phyloP scores from a whole-genome alignment of 1,284 basidiomycete genomes.

The Tilletia horrida region DNA sequence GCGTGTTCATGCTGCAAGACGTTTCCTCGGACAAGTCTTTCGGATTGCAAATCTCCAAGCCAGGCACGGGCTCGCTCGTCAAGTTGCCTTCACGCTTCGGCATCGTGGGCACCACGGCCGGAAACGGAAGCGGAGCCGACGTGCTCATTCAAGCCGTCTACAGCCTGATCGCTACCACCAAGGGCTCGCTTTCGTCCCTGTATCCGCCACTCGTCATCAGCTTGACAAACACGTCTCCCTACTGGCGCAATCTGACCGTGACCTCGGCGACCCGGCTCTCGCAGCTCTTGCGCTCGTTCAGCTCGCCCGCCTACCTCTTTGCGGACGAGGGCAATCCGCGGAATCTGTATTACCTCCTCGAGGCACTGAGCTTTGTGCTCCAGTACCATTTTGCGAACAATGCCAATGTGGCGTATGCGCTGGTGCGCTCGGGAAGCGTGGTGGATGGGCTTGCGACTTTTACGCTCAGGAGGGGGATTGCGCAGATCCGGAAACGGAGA shows the following conservation, averaged over 20 bases:
- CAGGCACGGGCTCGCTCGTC: conserved; percentile 40
- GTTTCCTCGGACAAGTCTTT: conserved; percentile 79
- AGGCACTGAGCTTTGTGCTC: conserved; percentile 82
- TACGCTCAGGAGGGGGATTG: conserved; percentile 73
- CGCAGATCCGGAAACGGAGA: conserved; percentile 64
- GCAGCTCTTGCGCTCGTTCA: conserved; percentile 83
- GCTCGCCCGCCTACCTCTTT: conserved; percentile 79
- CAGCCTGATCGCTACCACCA: conserved; percentile 76
- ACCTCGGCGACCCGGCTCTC: conserved; percentile 76
- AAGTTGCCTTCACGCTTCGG: conserved; percentile 70
- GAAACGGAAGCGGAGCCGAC: conserved; percentile 65
- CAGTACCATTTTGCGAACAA: conserved; percentile 63
- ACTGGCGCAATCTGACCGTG: conserved; percentile 72
- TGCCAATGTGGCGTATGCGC: conserved; percentile 79
- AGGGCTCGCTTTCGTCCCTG: conserved; percentile 60
- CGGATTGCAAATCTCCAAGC: conserved; percentile 57
- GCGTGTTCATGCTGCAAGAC: conserved; percentile 88
- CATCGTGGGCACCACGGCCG: conserved; percentile 62
- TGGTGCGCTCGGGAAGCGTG: conserved; percentile 73
- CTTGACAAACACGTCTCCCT: conserved; percentile 80
- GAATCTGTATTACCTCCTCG: conserved; percentile 85
- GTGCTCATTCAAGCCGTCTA: conserved; percentile 70
- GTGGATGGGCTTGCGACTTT: conserved; percentile 87
- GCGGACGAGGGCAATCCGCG: conserved; percentile 91
- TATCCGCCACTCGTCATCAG: conserved; percentile 74